Evolutionary conservation across 345 rosid species (phyloP).

Genomic region (Schrenkiella parvula): DNA sequence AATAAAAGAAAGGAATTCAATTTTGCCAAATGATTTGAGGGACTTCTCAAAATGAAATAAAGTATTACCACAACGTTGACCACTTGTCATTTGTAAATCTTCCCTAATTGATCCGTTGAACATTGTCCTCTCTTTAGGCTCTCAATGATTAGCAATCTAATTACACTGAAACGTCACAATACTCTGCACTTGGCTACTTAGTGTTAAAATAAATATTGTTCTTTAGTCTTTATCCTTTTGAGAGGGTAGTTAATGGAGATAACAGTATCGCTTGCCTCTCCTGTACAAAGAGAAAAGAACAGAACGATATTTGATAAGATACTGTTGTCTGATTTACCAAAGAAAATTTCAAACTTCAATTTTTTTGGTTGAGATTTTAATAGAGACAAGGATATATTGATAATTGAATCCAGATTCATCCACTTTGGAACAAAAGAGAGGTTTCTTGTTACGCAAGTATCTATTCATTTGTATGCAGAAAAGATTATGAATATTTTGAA

Average conservation of each 20-base stretch:
- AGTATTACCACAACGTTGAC: constrained; percentile 24
- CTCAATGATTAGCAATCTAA: constrained; percentile 25
- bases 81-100: constrained; percentile 33
- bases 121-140: constrained; percentile 6
- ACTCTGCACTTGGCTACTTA: constrained; percentile 32
- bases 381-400: neutral
- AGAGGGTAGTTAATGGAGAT: constrained; percentile 6
- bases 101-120: constrained; percentile 19
- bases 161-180: constrained; percentile 26
- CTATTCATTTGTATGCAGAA: neutral
- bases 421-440: neutral
- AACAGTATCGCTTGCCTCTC: neutral
- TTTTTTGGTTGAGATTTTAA: neutral
- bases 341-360: neutral
- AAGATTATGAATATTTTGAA: neutral
- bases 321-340: constrained; percentile 22
- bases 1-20: neutral
- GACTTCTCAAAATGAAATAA: no score
- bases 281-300: constrained; percentile 2
- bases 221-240: neutral
- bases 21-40: constrained; percentile 13
- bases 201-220: neutral
- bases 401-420: neutral
- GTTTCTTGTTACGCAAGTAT: neutral
- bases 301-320: constrained; percentile 24